Base-by-base conservation (phyloP, 1,284 basidiomycete species). In the Neotropicomus parvogracilis region DNA sequence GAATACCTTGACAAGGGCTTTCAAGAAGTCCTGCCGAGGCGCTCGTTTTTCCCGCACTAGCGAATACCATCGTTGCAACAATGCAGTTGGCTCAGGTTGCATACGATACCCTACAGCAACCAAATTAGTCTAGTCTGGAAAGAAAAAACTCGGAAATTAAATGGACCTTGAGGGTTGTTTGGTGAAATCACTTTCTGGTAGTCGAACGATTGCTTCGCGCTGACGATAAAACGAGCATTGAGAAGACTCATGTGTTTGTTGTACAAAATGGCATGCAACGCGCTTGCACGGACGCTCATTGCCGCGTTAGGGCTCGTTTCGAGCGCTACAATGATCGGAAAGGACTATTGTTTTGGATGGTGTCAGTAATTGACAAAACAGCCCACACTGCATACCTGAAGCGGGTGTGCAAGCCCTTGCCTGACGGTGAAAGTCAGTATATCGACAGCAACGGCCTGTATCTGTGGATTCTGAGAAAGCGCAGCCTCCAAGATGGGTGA, bases 361-460 rank as follows among this genome's bases (percentile, higher is more conserved):
- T 3, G 42, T 46, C 49, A 46, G 9, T 4, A 17, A 48, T 33
- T 9, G 16, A 19, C 9, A 14, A 16, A 26, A 43, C 27, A 29
- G 4, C 34, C 28, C 20, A 40, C 2, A 16, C 19, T 13, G 16
- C 75, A 55, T 55, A 88, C 87, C 71, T 90, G 85, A 4, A 98
- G 77, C 1, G 97, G 97, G 68, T 99, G 95, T 12, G 92, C 91
- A 33, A 99, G 75, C 1, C 97, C 97, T 69, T 98, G 95, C 63
- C 88, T 91, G 57, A 99, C 83, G 0, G 94, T 94, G 59, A 95
- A 94, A 28, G 81, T 86, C 40, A 99, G 69, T 33, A 99, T 89
- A 57, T 98, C 94, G 46, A 97, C 80, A 4, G 95, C 95, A 6
- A 89, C 78, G 6, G 79, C 75, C 64, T 98, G 95, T 38, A 91